phyloP scores from a whole-genome alignment of 129 eudicot species.

The Centaurea solstitialis region DNA sequence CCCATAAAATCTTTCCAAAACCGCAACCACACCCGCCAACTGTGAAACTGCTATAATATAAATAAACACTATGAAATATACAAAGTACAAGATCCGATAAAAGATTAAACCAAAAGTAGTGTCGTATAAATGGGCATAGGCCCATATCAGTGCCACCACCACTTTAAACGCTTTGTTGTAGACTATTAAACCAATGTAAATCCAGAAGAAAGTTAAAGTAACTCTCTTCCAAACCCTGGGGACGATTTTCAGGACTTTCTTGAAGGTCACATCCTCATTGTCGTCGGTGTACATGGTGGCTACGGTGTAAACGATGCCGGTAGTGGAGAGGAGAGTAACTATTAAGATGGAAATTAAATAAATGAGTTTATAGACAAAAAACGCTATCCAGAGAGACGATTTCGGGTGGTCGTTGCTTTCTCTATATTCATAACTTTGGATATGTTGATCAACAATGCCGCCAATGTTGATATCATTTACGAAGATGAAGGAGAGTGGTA shows the following conservation, averaged over 20 bases:
- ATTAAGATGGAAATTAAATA: constrained; percentile 29
- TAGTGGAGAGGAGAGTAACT: constrained; percentile 42
- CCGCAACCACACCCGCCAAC: constrained; percentile 37
- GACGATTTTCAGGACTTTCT: constrained; percentile 35
- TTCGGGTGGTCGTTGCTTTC: background rate
- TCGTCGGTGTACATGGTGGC: constrained; percentile 26
- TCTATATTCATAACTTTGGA: background rate
- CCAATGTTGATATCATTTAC: constrained; percentile 24
- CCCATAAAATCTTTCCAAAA: constrained; percentile 35
- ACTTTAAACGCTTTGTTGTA: constrained; percentile 28
- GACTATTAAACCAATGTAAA: constrained; percentile 31
- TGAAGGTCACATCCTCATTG: constrained; percentile 17
- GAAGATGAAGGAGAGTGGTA: constrained; percentile 37
- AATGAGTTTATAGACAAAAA: constrained; percentile 24
- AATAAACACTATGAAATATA: constrained; percentile 29
- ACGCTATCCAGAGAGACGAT: constrained; percentile 16
- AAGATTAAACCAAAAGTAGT: background rate
- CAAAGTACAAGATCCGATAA: background rate
- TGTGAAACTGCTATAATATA: constrained; percentile 40
- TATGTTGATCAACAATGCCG: background rate
- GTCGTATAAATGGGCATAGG: background rate
- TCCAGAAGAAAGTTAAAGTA: constrained; percentile 39
- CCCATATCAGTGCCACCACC: background rate
- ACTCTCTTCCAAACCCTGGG: constrained; percentile 47
- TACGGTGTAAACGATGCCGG: constrained; percentile 38